Conservation (phyloP, 2,329 filamentous ascomycete genomes). For the Diplodia mutila region DNA sequence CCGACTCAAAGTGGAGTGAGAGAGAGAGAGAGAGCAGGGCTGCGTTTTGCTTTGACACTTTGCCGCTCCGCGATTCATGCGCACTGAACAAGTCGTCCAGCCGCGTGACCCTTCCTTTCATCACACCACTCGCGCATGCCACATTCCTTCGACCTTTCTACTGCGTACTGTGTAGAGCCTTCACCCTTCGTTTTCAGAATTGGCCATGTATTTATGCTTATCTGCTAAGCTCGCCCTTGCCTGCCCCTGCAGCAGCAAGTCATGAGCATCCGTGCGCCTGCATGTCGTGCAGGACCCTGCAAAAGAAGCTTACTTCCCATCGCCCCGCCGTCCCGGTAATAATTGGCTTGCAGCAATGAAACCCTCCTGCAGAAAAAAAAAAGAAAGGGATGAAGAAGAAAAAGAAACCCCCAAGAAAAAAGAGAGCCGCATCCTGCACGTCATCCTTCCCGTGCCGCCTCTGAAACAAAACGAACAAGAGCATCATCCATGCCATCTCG, state of each 20-base stretch:
- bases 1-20: neutral
- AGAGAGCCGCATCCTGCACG: constrained; percentile 1
- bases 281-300: constrained; percentile 1
- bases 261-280: neutral
- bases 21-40: no score
- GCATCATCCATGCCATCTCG: neutral
- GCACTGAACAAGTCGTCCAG: neutral
- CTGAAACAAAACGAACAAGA: neutral
- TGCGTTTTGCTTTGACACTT: constrained; percentile 8
- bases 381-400: constrained; percentile 5
- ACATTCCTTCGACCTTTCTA: neutral
- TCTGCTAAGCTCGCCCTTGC: neutral
- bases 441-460: constrained; percentile 14
- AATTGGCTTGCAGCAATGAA: neutral
- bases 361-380: neutral
- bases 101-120: constrained; percentile 6
- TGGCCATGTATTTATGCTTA: neutral
- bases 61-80: neutral
- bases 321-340: neutral
- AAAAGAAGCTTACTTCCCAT: constrained; percentile 5
- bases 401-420: neutral
- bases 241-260: neutral
- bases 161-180: no score
- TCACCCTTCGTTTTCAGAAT: neutral
- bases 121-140: neutral